These are phyloP conservation scores for Neurospora africana DNA, from an alignment of 495 filamentous ascomycete species.

Conservation along the genomic window DNA sequence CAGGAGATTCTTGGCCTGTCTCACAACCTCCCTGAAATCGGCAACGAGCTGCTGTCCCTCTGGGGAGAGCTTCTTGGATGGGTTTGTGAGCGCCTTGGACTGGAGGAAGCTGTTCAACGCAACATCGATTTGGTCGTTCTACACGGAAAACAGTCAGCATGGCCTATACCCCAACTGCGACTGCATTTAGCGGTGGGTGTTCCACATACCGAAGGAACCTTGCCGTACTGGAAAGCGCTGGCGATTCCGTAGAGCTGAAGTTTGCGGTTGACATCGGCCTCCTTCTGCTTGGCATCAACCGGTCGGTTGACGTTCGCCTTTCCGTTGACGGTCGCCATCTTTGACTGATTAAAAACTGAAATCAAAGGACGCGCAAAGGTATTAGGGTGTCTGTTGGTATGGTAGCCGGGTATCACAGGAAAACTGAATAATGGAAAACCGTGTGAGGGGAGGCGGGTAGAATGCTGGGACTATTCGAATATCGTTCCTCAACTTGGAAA, in stretches of 20 bases:
- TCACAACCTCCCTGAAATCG: constrained; percentile 73
- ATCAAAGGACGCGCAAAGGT: not conserved
- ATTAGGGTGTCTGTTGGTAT: constrained; percentile 1
- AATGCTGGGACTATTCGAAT: not conserved
- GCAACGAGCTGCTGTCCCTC: constrained; percentile 69
- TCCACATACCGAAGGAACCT: constrained; percentile 79
- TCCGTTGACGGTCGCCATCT: constrained; percentile 13
- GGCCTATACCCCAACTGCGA: not conserved
- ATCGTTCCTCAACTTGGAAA: not conserved
- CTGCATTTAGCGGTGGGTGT: not conserved
- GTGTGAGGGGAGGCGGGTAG: not conserved
- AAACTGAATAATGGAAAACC: not conserved
- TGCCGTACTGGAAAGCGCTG: constrained; percentile 78
- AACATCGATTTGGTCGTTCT: constrained; percentile 92
- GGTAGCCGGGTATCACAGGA: constrained; percentile 5
- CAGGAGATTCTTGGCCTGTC: constrained; percentile 78
- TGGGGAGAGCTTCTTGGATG: constrained; percentile 66
- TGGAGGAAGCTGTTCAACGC: constrained; percentile 76
- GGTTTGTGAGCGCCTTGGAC: constrained; percentile 54
- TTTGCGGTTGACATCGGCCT: constrained; percentile 77
- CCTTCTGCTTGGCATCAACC: constrained; percentile 48
- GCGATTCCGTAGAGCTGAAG: constrained; percentile 91
- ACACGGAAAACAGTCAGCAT: constrained; percentile 17
- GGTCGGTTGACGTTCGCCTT: constrained; percentile 51
- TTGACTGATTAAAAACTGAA: constrained; percentile 2